Evolutionary conservation across 805 yeast species (phyloP).

Genomic region (Saccharomyces mikatae): DNA sequence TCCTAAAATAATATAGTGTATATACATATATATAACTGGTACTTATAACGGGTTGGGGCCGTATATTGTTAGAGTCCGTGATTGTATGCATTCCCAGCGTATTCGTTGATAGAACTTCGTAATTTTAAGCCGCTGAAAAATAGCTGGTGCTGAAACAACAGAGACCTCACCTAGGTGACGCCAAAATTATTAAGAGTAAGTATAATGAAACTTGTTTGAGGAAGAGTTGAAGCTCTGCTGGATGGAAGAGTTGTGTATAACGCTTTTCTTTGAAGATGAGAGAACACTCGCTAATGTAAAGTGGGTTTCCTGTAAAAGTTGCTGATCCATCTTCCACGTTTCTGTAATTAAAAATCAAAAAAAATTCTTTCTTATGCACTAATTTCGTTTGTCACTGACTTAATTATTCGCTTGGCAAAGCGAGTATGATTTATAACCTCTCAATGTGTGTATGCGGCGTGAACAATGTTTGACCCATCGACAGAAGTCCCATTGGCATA

Average conservation of each 20-base stretch:
- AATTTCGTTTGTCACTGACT: no score
- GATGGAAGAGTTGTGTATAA: not conserved
- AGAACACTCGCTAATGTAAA: not conserved
- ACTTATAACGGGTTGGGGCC: not conserved
- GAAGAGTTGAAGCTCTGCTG: not conserved
- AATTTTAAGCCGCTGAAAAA: not conserved
- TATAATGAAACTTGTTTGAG: not conserved
- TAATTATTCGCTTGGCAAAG: no score
- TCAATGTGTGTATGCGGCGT: no score
- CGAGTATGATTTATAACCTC: no score
- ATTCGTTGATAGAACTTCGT: not conserved
- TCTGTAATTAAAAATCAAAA: not conserved
- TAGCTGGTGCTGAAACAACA: not conserved
- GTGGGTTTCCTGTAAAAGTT: not conserved
- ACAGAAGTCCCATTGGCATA: no score
- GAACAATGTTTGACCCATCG: no score
- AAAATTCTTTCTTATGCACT: not conserved
- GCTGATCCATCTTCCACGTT: not conserved
- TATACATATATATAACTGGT: not conserved
- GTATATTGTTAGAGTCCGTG: not conserved
- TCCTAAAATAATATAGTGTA: no score
- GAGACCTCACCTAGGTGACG: not conserved
- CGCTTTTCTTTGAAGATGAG: not conserved
- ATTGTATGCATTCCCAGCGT: not conserved
- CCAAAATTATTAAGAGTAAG: not conserved